These are phyloP conservation scores for Chloris gayana DNA, from an alignment of 176 grass and related monocot genomes.

Conservation along the genomic window DNA sequence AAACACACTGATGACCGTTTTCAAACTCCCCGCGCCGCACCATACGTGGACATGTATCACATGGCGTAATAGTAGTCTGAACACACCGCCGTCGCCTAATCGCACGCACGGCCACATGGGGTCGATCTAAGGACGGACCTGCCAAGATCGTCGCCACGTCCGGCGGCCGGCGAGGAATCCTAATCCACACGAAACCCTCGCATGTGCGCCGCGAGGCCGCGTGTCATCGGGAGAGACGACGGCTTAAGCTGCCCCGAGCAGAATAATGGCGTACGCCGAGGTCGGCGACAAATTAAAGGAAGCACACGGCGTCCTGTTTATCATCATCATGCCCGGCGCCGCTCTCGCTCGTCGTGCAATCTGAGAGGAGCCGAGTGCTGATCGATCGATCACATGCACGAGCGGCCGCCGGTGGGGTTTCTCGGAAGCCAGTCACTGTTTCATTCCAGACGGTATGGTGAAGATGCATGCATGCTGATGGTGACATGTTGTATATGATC, in stretches of 20 bases:
- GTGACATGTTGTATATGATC: not conserved
- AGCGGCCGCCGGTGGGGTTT: not conserved
- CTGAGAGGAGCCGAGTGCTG: too few species aligned
- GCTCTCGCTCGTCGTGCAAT: too few species aligned
- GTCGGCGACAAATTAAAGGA: slow-evolving; percentile 25
- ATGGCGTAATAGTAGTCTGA: slow-evolving; percentile 21
- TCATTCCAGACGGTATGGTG: not conserved
- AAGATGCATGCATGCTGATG: not conserved
- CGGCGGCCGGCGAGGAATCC: slow-evolving; percentile 17
- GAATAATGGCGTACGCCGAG: slow-evolving; percentile 7
- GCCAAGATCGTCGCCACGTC: slow-evolving; percentile 31
- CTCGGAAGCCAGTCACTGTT: not conserved
- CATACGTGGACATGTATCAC: not conserved
- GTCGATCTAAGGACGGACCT: not conserved
- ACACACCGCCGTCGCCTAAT: not conserved
- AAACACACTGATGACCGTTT: not conserved
- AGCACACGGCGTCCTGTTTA: too few species aligned
- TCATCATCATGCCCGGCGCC: too few species aligned
- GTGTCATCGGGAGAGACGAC: slow-evolving; percentile 22
- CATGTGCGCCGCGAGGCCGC: slow-evolving; percentile 27
- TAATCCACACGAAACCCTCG: slow-evolving; percentile 1
- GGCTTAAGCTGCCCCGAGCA: not conserved
- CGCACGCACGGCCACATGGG: not conserved
- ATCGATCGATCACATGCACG: slow-evolving; percentile 19
- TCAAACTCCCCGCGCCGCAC: not conserved